Evolutionary conservation across 768 basidiomycete genomes (phyloP), one percentile per base, ranked within the genome.

Genomic region (Mycena maculata): DNA sequence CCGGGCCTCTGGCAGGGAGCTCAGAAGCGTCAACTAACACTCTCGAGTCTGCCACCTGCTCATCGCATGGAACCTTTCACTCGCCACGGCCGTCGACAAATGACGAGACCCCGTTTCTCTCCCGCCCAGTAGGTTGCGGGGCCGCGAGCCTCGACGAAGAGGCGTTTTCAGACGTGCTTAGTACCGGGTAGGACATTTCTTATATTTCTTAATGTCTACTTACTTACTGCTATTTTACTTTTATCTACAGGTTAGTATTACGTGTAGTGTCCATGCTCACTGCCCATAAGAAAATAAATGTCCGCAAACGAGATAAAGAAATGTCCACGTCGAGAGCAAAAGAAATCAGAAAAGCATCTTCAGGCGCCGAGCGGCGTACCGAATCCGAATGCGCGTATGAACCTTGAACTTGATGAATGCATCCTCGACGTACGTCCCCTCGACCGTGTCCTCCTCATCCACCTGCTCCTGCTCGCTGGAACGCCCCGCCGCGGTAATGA

Each of bases 331-430:
- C n/a, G n/a, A n/a, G n/a, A n/a, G n/a, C n/a, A 13, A 3, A 41
- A 47, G 12, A 11, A 45, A 48, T 56, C 36, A 56, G 48, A 63
- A 63, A 44, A 57, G 22, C 54, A 41, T 63, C 33, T 23, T 48
- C 33, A 63, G 9, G 30, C 54, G 62, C 16, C 30, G 47, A 7
- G 62, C 62, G 1, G 62, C 54, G 47, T 49, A 36, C 22, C 50
- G 50, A n/a, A 61, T 25, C 16, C 31, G 60, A 0, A 61, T 13
- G 5, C 13, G 38, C 1, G 60, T 27, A 16, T 54, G 54, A 30
- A 55, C 53, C n/a, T 55, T 45, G 33, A 47, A 38, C 53, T 61
- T 61, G 39, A 44, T 42, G 30, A 61, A 53, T 15, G 15, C n/a
- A 23, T 56, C 54, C 39, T 62, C 60, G 18, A 27, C 25, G n/a